Evolutionary conservation across 2,329 filamentous ascomycete genomes (phyloP).

Genomic region (Diplocarpon rosae): DNA sequence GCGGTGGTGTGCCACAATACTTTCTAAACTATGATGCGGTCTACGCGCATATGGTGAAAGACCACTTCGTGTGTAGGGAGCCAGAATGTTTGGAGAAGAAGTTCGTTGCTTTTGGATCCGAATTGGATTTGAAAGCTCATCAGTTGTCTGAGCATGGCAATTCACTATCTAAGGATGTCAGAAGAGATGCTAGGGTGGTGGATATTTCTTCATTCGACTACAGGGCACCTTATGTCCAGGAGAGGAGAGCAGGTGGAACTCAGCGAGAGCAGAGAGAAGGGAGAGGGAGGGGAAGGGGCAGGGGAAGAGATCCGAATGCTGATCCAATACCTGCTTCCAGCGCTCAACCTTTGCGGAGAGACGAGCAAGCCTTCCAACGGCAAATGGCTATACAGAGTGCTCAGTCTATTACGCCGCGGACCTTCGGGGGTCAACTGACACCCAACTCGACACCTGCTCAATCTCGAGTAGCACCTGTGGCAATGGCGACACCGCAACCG

Average conservation of each 20-base stretch:
- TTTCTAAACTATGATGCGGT: conserved; percentile 81
- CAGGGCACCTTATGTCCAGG: conserved; percentile 56
- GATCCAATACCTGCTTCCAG: conserved; percentile 68
- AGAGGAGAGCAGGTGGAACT: conserved; percentile 37
- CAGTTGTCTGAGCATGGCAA: conserved; percentile 75
- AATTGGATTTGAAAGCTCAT: conserved; percentile 91
- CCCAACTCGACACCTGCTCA: conserved; percentile 29
- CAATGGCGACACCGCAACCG: conserved; percentile 12
- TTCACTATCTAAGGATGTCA: conserved; percentile 68
- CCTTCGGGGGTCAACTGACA: conserved; percentile 76
- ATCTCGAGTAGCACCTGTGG: conserved; percentile 30
- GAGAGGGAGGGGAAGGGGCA: conserved; percentile 37
- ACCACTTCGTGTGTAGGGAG: conserved; percentile 79
- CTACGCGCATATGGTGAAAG: conserved; percentile 75
- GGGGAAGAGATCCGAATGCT: conserved; percentile 78
- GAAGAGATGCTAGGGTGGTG: conserved; percentile 73
- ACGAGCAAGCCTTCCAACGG: conserved; percentile 83
- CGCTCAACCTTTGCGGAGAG: conserved; percentile 69
- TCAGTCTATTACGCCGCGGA: conserved; percentile 67
- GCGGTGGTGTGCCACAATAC: conserved; percentile 59
- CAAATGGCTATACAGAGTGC: conserved; percentile 86
- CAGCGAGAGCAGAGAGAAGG: conserved; percentile 31
- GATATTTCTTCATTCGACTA: conserved; percentile 82
- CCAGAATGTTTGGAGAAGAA: conserved; percentile 91
- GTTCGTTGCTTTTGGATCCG: conserved; percentile 90